phyloP scores from a whole-genome alignment of 2,329 filamentous ascomycete species.

The Diaporthe sp. region DNA sequence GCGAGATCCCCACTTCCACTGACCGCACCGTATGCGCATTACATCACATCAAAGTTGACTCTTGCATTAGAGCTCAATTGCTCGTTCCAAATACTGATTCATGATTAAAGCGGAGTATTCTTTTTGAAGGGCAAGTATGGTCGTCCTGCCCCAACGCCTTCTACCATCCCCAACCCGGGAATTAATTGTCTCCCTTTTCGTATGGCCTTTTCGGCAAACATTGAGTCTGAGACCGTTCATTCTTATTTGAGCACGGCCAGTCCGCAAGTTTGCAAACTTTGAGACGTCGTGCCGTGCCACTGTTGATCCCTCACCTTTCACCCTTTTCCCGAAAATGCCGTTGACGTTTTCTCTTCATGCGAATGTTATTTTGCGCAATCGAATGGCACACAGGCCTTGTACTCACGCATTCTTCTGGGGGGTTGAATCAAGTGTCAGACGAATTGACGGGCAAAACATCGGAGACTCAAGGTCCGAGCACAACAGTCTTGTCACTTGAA shows the following conservation, averaged over 20 bases:
- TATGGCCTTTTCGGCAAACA: neutral
- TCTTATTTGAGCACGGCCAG: neutral
- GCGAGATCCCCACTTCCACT: slow-evolving; percentile 14
- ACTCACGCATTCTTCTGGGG: neutral
- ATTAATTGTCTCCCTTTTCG: neutral
- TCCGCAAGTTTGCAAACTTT: neutral
- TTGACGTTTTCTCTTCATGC: neutral
- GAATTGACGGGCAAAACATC: neutral
- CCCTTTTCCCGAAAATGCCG: neutral
- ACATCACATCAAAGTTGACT: slow-evolving; percentile 8
- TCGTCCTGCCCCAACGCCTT: neutral
- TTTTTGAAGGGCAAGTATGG: neutral
- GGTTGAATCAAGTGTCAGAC: neutral
- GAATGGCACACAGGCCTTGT: no score
- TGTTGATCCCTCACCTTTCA: neutral
- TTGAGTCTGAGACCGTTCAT: neutral
- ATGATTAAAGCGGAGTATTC: neutral
- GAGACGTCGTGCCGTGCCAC: neutral
- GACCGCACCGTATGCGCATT: slow-evolving; percentile 1
- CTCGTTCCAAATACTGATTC: neutral
- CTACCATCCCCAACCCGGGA: neutral
- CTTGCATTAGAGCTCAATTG: neutral
- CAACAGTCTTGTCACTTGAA: no score
- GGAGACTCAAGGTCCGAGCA: neutral
- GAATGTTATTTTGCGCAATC: neutral